These are phyloP conservation scores for Singerocomus inundabilis DNA, from an alignment of 1,284 basidiomycete species.

Conservation along the genomic window DNA sequence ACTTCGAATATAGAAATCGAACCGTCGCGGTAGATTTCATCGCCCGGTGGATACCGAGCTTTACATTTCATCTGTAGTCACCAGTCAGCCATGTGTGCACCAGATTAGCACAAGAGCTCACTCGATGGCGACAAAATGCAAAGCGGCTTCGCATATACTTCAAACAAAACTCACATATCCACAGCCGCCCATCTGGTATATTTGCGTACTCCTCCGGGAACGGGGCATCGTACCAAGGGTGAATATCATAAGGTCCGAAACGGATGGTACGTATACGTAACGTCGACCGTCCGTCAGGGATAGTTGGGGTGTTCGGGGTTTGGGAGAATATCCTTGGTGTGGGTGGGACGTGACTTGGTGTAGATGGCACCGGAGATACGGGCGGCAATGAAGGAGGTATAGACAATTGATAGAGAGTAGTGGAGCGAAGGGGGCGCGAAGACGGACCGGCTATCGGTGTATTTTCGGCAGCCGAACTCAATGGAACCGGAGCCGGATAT, in stretches of 20 bases:
- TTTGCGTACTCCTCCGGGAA: constrained; percentile 98
- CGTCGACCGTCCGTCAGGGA: constrained; percentile 36
- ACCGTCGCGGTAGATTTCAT: constrained; percentile 96
- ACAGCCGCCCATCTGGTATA: constrained; percentile 89
- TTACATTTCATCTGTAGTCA: constrained; percentile 86
- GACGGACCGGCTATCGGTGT: constrained; percentile 56
- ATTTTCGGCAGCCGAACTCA: constrained; percentile 38
- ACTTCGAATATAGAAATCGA: constrained; percentile 94
- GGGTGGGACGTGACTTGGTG: constrained; percentile 37
- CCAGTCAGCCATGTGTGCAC: constrained; percentile 13
- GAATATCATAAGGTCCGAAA: constrained; percentile 93
- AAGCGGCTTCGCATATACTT: constrained; percentile 99
- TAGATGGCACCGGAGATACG: constrained; percentile 39
- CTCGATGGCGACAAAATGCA: constrained; percentile 83
- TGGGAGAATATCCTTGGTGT: constrained; percentile 36
- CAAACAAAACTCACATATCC: constrained; percentile 98
- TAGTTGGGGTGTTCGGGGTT: constrained; percentile 23
- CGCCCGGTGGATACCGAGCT: constrained; percentile 91
- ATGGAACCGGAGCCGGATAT: constrained; percentile 40
- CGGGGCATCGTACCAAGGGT: constrained; percentile 99
- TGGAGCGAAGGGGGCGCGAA: constrained; percentile 62
- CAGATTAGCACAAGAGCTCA: constrained; percentile 39
- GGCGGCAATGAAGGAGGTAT: constrained; percentile 32
- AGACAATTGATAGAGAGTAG: constrained; percentile 39
- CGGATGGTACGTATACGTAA: constrained; percentile 85